A percentile compares a stretch with the other conserved stretches of the same genome.
Conservation (phyloP, 2,329 filamentous ascomycete genomes). For the Ceratocystis harringtonii region DNA sequence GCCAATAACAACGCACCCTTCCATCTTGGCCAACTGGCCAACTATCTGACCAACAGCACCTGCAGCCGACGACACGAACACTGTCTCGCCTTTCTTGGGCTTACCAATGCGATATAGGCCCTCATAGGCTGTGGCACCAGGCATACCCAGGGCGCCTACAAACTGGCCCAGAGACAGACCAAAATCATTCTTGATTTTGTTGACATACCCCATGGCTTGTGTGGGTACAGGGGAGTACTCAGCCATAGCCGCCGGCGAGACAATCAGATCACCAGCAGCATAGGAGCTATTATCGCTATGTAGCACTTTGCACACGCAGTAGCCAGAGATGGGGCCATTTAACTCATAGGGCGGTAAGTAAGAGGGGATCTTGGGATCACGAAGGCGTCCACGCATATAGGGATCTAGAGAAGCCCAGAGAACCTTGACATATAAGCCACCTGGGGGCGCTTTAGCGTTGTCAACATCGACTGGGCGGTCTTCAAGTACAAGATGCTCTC, state of each 20-base stretch:
- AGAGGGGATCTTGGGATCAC: slow-evolving; percentile 45
- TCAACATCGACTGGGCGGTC: slow-evolving; percentile 50
- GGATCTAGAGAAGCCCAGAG: slow-evolving; percentile 69
- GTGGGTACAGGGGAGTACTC: slow-evolving; percentile 50
- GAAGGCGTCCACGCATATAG: slow-evolving; percentile 72
- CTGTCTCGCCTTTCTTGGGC: slow-evolving; percentile 53
- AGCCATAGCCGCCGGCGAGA: slow-evolving; percentile 42
- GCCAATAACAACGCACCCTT: slow-evolving; percentile 65
- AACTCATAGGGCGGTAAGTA: slow-evolving; percentile 40
- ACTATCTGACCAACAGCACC: slow-evolving; percentile 74
- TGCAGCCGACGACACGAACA: slow-evolving; percentile 66
- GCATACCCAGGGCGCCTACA: slow-evolving; percentile 49
- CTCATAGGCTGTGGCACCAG: slow-evolving; percentile 56
- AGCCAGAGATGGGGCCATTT: slow-evolving; percentile 48
- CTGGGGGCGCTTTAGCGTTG: slow-evolving; percentile 38
- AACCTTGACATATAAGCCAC: slow-evolving; percentile 54
- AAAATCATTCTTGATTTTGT: slow-evolving; percentile 53
- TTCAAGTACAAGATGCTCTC: slow-evolving; percentile 56
- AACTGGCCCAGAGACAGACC: slow-evolving; percentile 52
- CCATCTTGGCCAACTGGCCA: slow-evolving; percentile 68
- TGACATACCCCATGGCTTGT: slow-evolving; percentile 28
- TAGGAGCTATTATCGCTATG: slow-evolving; percentile 51
- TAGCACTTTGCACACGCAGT: slow-evolving; percentile 51
- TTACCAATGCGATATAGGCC: slow-evolving; percentile 50
- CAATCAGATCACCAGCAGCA: slow-evolving; percentile 51